A percentile compares a stretch with the other conserved stretches of the same genome.
phyloP scores from a whole-genome alignment of 768 basidiomycete species.

The Cystobasidium ongulense region DNA sequence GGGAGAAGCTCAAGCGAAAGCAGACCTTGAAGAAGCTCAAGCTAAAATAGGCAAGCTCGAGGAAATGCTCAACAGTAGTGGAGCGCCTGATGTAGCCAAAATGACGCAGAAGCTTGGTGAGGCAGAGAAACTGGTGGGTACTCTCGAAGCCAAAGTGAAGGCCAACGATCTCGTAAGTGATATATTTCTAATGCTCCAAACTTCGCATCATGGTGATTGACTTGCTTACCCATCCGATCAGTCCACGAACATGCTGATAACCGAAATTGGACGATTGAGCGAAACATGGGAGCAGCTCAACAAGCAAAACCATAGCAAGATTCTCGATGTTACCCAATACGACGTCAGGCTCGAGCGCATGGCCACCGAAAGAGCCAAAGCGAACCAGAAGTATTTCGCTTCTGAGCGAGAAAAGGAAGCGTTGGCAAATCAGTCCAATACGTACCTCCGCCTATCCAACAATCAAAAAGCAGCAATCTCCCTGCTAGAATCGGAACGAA shows the following conservation, averaged over 20 bases:
- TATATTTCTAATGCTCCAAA: background rate
- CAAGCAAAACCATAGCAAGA: slow-evolving; percentile 69
- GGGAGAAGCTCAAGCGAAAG: slow-evolving; percentile 43
- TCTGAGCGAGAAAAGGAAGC: slow-evolving; percentile 84
- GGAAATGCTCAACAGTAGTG: slow-evolving; percentile 54
- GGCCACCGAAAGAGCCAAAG: slow-evolving; percentile 90
- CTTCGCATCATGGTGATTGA: background rate
- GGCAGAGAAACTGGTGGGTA: slow-evolving; percentile 63
- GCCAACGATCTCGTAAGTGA: slow-evolving; percentile 59
- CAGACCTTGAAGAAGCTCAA: slow-evolving; percentile 37
- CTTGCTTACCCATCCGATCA: slow-evolving; percentile 44
- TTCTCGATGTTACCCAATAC: slow-evolving; percentile 65
- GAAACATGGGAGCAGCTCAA: slow-evolving; percentile 78
- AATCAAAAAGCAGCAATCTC: background rate
- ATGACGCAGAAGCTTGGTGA: slow-evolving; percentile 55
- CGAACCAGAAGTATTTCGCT: slow-evolving; percentile 87
- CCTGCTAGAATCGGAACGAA: background rate
- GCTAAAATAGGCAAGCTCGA: slow-evolving; percentile 55
- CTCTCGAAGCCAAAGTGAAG: slow-evolving; percentile 56
- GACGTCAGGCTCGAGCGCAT: slow-evolving; percentile 64
- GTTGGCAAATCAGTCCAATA: slow-evolving; percentile 49
- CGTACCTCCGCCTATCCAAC: slow-evolving; percentile 32
- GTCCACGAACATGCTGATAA: slow-evolving; percentile 67
- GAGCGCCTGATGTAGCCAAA: slow-evolving; percentile 52
- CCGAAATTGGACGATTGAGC: slow-evolving; percentile 76